A percentile compares a stretch with the other conserved stretches of the same genome.
These are phyloP conservation scores for Microcyclospora tardicrescens DNA, from an alignment of 2,329 filamentous ascomycete genomes.

Conservation along the genomic window DNA sequence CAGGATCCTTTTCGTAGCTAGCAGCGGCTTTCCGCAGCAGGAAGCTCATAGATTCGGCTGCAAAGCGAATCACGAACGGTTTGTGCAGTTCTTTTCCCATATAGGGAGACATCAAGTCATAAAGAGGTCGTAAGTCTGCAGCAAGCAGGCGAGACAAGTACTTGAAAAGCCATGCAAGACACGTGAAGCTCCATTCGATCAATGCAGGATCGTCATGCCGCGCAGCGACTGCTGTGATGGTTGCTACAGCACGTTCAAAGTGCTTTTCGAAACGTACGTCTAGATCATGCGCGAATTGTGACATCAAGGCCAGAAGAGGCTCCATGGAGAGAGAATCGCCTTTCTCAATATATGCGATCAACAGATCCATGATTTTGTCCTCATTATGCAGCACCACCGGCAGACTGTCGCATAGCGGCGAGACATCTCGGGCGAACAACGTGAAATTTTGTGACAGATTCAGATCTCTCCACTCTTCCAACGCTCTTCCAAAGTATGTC, in stretches of 20 bases:
- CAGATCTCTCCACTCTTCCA: constrained; percentile 83
- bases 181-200: constrained; percentile 96
- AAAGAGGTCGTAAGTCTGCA: constrained; percentile 72
- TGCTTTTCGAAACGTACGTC: constrained; percentile 79
- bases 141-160: constrained; percentile 82
- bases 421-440: constrained; percentile 60
- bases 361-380: constrained; percentile 64
- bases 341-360: constrained; percentile 63
- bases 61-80: constrained; percentile 77
- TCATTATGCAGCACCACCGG: constrained; percentile 87
- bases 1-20: constrained; percentile 57
- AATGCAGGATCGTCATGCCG: constrained; percentile 61
- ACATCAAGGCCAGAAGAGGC: constrained; percentile 73
- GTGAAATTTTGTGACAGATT: constrained; percentile 77
- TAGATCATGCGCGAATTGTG: constrained; percentile 88
- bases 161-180: constrained; percentile 91
- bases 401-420: constrained; percentile 73
- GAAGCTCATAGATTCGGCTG: constrained; percentile 90
- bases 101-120: constrained; percentile 68
- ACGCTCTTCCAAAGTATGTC: constrained; percentile 71
- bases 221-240: constrained; percentile 67
- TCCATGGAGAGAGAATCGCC: constrained; percentile 72
- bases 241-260: constrained; percentile 60
- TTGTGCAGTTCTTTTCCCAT: constrained; percentile 74
- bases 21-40: constrained; percentile 78